Conservation (phyloP, 768 basidiomycete species). For the Epithele typhae region DNA sequence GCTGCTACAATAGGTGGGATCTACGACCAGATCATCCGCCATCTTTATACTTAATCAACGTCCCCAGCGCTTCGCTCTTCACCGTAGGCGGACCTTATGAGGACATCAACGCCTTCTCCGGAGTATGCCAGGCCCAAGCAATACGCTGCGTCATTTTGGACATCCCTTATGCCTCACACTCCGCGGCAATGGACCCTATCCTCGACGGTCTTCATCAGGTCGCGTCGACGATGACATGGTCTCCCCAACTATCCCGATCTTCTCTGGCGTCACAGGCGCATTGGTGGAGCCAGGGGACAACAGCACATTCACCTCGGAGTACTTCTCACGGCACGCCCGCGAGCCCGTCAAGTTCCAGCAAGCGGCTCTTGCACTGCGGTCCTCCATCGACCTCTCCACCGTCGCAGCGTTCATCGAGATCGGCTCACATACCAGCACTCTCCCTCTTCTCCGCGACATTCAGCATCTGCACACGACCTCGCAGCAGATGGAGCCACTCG, state of each 20-base stretch:
- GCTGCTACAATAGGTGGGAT: slow-evolving; percentile 56
- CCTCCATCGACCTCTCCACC: slow-evolving; percentile 21
- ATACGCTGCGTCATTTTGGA: slow-evolving; percentile 40
- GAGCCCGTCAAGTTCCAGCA: slow-evolving; percentile 54
- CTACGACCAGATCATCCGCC: too few relatives aligned
- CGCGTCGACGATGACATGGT: slow-evolving; percentile 34
- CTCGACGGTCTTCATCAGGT: slow-evolving; percentile 43
- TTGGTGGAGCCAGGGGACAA: slow-evolving; percentile 50
- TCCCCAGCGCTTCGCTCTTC: not conserved
- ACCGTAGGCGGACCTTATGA: slow-evolving; percentile 54
- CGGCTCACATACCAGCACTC: slow-evolving; percentile 54
- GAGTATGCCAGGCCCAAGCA: slow-evolving; percentile 32
- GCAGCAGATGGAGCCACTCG: slow-evolving; percentile 22
- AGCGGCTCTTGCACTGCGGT: slow-evolving; percentile 41
- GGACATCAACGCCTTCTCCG: slow-evolving; percentile 39
- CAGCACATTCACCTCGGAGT: slow-evolving; percentile 42
- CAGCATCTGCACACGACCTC: slow-evolving; percentile 19
- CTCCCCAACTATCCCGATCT: slow-evolving; percentile 51
- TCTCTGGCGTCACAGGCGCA: slow-evolving; percentile 57
- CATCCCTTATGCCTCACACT: slow-evolving; percentile 66
- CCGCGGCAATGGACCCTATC: slow-evolving; percentile 56
- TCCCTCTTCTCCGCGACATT: slow-evolving; percentile 45
- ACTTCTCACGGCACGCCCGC: slow-evolving; percentile 55
- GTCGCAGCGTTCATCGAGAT: slow-evolving; percentile 60
- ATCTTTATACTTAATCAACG: too few relatives aligned